These are phyloP conservation scores for Candida argentea DNA, from an alignment of 805 yeast genomes.

Conservation along the genomic window DNA sequence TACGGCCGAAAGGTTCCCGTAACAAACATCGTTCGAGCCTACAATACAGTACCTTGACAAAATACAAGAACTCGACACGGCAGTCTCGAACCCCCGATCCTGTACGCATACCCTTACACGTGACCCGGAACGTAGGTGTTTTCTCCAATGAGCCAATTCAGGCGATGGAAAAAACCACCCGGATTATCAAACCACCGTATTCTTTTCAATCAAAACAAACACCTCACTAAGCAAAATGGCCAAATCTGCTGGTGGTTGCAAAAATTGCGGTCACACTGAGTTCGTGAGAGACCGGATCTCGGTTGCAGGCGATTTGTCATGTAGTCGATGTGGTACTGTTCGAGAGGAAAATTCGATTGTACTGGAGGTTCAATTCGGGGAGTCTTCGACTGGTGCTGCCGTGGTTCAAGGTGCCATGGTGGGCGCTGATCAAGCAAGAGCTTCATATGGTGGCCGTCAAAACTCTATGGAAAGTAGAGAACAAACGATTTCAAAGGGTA, in stretches of 20 bases:
- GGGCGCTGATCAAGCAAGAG: constrained; percentile 76
- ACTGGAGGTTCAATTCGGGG: constrained; percentile 91
- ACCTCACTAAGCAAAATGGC: too few relatives aligned
- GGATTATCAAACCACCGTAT: too few relatives aligned
- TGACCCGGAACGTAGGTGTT: too few relatives aligned
- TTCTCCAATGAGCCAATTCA: too few relatives aligned
- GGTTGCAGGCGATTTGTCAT: constrained; percentile 63
- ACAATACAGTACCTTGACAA: too few relatives aligned
- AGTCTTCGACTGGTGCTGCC: constrained; percentile 88
- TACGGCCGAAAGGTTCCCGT: too few relatives aligned
- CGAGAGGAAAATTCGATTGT: constrained; percentile 90
- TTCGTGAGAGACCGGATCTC: constrained; percentile 14
- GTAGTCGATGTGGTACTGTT: constrained; percentile 78
- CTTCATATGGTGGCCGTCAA: constrained; percentile 56
- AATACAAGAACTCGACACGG: too few relatives aligned
- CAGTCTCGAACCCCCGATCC: too few relatives aligned
- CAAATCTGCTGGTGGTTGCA: constrained; percentile 11
- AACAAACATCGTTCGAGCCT: too few relatives aligned
- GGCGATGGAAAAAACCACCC: too few relatives aligned
- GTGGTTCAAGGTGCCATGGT: constrained; percentile 92
- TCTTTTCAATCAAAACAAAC: too few relatives aligned
- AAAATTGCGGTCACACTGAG: constrained; percentile 13
- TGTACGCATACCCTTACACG: too few relatives aligned
- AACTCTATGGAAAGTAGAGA: constrained; percentile 78
- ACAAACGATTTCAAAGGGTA: constrained; percentile 81